Base-by-base conservation (phyloP, 2,329 filamentous ascomycete species). In the Ambrosiella beaveri region DNA sequence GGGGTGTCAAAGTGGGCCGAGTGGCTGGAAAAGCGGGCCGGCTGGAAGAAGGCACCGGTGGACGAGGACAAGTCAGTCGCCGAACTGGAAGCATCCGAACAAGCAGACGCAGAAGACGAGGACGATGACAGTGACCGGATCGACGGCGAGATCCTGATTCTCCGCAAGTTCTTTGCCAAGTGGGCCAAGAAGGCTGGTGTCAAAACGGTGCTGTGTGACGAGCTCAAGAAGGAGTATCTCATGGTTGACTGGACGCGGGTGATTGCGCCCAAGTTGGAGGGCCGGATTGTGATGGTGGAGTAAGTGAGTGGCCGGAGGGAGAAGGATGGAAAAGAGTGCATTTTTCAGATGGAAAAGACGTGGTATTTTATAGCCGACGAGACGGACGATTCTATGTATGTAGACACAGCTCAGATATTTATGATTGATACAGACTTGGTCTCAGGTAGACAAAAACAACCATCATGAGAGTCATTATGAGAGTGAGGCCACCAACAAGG, bases 201-300 rank as follows among this genome's bases (percentile, higher is more conserved):
- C 17, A 74, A 81, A 60, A 74, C 72, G 56, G 65, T 68, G 54
- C 66, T 73, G 9, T 76, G 72, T 45, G 77, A 79, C 60, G 75
- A 77, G 13, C 75, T 86, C 60, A 74, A 76, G 59, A 74, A 81
- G 55, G 76, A 72, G 0, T 81, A 82, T 61, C 73, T 74, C 50
- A 77, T 81, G 55, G 81, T 85, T 38, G 77, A 84, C 62, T 95
- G 88, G 88, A 91, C 87, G 7, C 80, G 79, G 61, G 84, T 86
- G 1, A 90, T 95, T 67, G 80, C 84, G 58, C 89, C 89, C 0
- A 77, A 78, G 59, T 61, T 91, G 7, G 88, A 95, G 67, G 88
- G 87, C 1, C 78, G 88, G 53, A 94, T 95, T 47, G 68, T 66
- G 38, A 76, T 75, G 67, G 17, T 62, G 12, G 53, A 59, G 37